A percentile compares a stretch with the other conserved stretches of the same genome.
Evolutionary conservation across 148 eudicot genomes (phyloP).

Genomic region (Heliamphora exappendiculata): DNA sequence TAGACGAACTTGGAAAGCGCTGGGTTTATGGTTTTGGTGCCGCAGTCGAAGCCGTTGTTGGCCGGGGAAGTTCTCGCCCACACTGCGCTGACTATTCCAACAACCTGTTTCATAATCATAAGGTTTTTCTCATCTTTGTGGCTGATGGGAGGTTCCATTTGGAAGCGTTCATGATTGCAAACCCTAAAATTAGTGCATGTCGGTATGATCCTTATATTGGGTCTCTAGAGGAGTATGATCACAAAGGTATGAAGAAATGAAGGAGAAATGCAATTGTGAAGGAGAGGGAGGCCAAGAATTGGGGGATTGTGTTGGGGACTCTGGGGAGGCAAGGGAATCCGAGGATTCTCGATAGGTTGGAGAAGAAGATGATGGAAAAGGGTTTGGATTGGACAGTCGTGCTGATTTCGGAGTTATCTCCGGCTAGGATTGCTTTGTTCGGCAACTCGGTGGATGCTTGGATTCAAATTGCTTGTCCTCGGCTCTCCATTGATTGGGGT

Average conservation of each 20-base stretch:
- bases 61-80: conserved; percentile 92
- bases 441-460: conserved; percentile 91
- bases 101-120: conserved; percentile 17
- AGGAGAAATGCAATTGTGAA: conserved; percentile 66
- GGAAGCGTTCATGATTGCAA: conserved; percentile 95
- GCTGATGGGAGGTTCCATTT: conserved; percentile 96
- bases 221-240: conserved; percentile 94
- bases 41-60: conserved; percentile 78
- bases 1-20: too few relatives aligned
- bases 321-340: conserved; percentile 95
- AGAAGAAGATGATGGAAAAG: conserved; percentile 71
- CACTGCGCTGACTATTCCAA: conserved; percentile 58
- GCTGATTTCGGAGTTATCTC: conserved; percentile 86
- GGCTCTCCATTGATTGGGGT: conserved; percentile 96
- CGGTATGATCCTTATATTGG: conserved; percentile 91
- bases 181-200: conserved; percentile 65
- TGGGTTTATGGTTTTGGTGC: conserved; percentile 92
- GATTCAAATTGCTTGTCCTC: conserved; percentile 91
- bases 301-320: conserved; percentile 93
- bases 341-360: conserved; percentile 66
- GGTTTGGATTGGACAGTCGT: conserved; percentile 61
- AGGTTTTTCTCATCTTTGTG: conserved; percentile 64
- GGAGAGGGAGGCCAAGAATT: conserved; percentile 56
- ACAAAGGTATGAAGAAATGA: conserved; percentile 69
- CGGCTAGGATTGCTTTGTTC: conserved; percentile 59